Conservation (phyloP, 306 rosid species). For the Astragalus membranaceus region DNA sequence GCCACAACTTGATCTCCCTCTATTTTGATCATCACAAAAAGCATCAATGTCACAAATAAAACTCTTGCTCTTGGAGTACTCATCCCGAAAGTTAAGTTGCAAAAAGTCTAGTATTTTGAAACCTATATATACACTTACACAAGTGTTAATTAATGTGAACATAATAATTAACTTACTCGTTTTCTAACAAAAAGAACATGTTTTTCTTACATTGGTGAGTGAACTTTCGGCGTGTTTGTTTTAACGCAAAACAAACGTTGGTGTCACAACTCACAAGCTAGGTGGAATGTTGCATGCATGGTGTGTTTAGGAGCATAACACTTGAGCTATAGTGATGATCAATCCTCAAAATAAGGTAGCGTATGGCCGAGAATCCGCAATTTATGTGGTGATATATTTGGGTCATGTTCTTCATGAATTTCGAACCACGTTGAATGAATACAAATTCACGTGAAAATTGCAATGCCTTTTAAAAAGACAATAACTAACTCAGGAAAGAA, state of each 20-base stretch:
- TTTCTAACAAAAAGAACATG: constrained; percentile 13
- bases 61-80: background rate
- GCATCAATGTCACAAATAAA: constrained; percentile 4
- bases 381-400: background rate
- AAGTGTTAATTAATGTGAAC: background rate
- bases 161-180: background rate
- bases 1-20: background rate
- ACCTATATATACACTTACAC: background rate
- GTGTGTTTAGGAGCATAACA: background rate
- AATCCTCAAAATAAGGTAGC: background rate
- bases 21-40: constrained; percentile 5
- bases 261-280: background rate
- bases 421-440: background rate
- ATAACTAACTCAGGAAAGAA: background rate
- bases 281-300: background rate
- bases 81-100: background rate
- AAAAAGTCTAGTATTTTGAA: no score
- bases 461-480: constrained; percentile 1
- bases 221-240: background rate
- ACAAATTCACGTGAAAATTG: constrained; percentile 19
- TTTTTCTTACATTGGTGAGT: constrained; percentile 28
- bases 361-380: background rate
- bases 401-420: background rate
- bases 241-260: background rate
- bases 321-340: background rate